Base-by-base conservation (phyloP, 768 basidiomycete genomes). In the Pholiota microspora region DNA sequence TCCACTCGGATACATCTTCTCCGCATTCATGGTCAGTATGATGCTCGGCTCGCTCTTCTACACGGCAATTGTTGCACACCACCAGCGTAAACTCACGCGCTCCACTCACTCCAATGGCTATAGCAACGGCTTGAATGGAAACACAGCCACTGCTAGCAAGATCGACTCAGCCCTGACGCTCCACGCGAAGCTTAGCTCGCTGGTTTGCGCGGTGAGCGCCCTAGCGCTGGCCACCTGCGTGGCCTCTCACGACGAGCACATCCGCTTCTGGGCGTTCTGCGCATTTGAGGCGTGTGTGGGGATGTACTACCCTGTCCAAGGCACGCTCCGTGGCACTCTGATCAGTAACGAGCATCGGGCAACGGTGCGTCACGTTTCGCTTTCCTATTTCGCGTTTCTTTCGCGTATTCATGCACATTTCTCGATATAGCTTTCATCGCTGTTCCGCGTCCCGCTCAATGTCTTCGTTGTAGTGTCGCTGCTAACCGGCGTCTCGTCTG, bases 1-100 rank as follows among this genome's bases (percentile, higher is more conserved):
- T 24, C 89, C 89, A 0, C 75, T 91, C 7, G 89, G 89, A 2
- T 87, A 86, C 68, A 89, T 91, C 59, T 91, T 91, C 69, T 87
- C 88, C 25, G 77, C 81, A 5, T 88, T 89, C 74, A 91, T 91
- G 89, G 71, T 89, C 52, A 83, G 81, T 52, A 89, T 91, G 88
- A 87, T 89, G 81, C 78, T 89, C 60, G 88, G 88, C 15, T 89
- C 88, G 9, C 69, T 89, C 48, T 60, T 86, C 27, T 90, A 89
- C 69, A 87, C 81, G 4, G 72, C 72, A 46, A 70, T 85, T 62
- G 71, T 70, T 3, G 69, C 77, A 0, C 65, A 69, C n/a, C 62
- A 64, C 53, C 63, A 64, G 9, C 61, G 54, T 3, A 35, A 42
- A 7, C 35, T 35, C 10, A 21, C 10, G 16, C 50, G 21, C 21